Evolutionary conservation across 305 asterid genomes (phyloP), one percentile per base, ranked within the genome.

Genomic region (Solanum hybrid): DNA sequence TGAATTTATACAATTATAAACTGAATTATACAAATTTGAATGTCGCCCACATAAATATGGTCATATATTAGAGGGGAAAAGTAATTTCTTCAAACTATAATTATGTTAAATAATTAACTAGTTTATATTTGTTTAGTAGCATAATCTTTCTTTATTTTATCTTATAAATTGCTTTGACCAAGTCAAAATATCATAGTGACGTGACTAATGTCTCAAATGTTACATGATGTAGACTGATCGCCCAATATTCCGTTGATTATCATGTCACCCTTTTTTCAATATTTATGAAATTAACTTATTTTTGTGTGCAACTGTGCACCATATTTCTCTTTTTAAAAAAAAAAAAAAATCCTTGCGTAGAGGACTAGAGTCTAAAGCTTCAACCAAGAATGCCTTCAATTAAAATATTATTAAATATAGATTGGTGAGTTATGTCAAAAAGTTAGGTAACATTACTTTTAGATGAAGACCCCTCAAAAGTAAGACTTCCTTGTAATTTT

Each of bases 401-500:
- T 77, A 89, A 90, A 87, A 31, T 83, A 51, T 89, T 89, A 41
- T 41, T 41, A 65, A 57, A 45, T 37, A 86, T 73, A 81, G 85
- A 87, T 83, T 90, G 89, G 90, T 87, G 90, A 87, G 77, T 86
- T 86, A 88, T 89, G 91, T 90, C 89, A 91, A 91, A 80, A 87
- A 90, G 4, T 57, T 89, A 85, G 91, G 90, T 89, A 61, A 4
- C 31, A 81, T 79, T 79, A 15, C 72, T 82, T 68, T 45, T 26
- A 82, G 11, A 70, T 38, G 77, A 36, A 22, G 57, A 57, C 51
- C 51, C 82, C 82, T 37, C 29, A 73, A 89, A 41, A 24, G 51
- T 72, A 82, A 12, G 57, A 70, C 39, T 72, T 41, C 26, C 32
- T 20, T 33, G 13, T 12, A 68, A 32, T 65, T 41, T 15, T 10